These are phyloP conservation scores for Phytopythium boreale DNA, from an alignment of 352 stramenopile genomes.

Conservation along the genomic window DNA sequence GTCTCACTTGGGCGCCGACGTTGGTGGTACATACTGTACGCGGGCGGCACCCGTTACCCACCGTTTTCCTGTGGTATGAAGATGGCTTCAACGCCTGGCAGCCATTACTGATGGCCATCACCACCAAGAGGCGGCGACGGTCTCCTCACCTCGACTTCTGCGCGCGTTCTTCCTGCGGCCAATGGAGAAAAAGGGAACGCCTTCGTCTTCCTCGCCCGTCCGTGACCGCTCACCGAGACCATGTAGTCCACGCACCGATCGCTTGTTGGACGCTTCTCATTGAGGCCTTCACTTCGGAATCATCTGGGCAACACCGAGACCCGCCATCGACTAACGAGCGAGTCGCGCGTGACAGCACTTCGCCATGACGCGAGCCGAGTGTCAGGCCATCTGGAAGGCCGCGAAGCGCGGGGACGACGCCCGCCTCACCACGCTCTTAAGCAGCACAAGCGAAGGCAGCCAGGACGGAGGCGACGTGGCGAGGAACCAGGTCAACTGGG, in stretches of 20 bases:
- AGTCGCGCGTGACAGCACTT: neutral
- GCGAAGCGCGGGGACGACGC: constrained; percentile 23
- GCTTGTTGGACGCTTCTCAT: neutral
- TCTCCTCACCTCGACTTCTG: neutral
- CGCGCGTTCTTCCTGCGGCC: neutral
- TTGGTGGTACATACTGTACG: neutral
- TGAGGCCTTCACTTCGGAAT: neutral
- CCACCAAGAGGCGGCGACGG: neutral
- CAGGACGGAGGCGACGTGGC: constrained; percentile 14
- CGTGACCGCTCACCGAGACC: neutral
- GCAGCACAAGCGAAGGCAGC: constrained; percentile 1
- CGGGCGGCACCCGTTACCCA: neutral
- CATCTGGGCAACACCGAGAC: neutral
- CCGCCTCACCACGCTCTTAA: constrained; percentile 21
- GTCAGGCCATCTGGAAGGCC: constrained; percentile 29
- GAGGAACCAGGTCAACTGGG: constrained; percentile 32
- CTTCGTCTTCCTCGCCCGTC: neutral
- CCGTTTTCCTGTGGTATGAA: neutral
- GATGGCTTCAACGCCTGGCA: neutral
- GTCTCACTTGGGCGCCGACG: neutral
- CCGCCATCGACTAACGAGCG: neutral
- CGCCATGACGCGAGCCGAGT: constrained; percentile 28
- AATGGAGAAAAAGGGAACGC: neutral
- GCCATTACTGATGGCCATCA: neutral
- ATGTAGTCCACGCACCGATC: neutral